Evolutionary conservation across 2,329 filamentous ascomycete genomes (phyloP), one percentile per base, ranked within the genome.

Genomic region (Colletotrichum trifolii): DNA sequence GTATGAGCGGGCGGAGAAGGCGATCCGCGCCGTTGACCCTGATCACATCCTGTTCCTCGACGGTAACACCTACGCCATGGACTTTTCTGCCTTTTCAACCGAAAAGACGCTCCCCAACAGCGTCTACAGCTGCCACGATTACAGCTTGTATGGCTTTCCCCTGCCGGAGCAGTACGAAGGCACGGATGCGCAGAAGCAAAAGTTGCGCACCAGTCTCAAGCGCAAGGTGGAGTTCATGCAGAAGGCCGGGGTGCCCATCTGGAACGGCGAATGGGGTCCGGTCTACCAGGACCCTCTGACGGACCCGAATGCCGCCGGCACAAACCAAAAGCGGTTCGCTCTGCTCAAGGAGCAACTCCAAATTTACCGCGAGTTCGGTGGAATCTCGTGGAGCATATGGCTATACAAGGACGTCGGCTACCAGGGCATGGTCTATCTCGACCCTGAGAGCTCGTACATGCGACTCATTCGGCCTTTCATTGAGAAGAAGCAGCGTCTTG

Each of bases 321-420:
- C 77, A 10, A 83, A 84, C 55, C 64, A 70, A 2, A 76, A 80
- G 43, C 72, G 82, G 1, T 82, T 79, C 53, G 75, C 76, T 1
- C 70, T 83, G 0, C 69, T 84, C 0, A 72, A 76, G 2, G 77
- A 81, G 43, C 82, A 84, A 50, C 69, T 80, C 2, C 58, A 68
- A 1, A 77, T 79, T 2, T 80, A 80, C 60, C 64, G 67, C 53
- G 73, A 83, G 54, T 42, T 42, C 17, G 58, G 50, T 0, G 78
- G 78, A 8, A 79, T 82, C 4, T 82, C 81, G 49, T 89, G 87
- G 87, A 83, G 77, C 12, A 89, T 89, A 70, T 87, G 85, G 85
- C 73, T 85, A 0, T 87, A 86, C 73, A 87, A 87, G 71, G 84
- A 87, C 63, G 81, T 87, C 43, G 83, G 85, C 0, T 79, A 83